Evolutionary conservation across 225 moss, liverwort and hornwort genomes (phyloP).

Genomic region (Rhytidiadelphus loreus): DNA sequence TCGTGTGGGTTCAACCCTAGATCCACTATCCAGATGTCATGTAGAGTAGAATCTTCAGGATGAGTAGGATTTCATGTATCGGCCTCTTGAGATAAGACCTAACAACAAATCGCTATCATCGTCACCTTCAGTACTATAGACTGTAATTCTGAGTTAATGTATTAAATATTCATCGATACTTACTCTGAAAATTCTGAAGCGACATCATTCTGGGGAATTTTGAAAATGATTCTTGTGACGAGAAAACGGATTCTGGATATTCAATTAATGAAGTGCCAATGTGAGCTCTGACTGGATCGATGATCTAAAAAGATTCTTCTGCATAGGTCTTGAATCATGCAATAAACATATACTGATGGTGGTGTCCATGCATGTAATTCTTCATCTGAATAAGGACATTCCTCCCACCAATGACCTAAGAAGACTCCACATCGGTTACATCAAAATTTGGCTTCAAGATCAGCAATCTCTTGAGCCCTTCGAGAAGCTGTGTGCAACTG

Average conservation of each 20-base stretch:
- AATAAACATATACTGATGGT: background rate
- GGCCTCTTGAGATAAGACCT: background rate
- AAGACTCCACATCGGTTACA: background rate
- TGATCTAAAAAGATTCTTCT: background rate
- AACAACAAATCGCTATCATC: background rate
- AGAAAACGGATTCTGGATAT: background rate
- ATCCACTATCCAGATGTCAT: background rate
- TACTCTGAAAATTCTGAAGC: background rate
- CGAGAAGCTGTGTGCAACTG: background rate
- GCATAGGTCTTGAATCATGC: background rate
- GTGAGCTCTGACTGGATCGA: background rate
- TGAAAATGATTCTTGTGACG: background rate
- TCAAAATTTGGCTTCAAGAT: background rate
- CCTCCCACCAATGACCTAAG: background rate
- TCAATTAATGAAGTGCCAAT: background rate
- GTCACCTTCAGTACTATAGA: background rate
- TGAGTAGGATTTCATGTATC: background rate
- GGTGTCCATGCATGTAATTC: background rate
- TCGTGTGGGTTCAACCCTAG: background rate
- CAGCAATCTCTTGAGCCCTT: background rate
- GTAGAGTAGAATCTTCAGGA: background rate
- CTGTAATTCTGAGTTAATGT: background rate
- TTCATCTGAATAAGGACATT: background rate
- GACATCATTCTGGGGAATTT: background rate
- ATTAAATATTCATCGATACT: background rate